These are phyloP conservation scores for Gossypium rotundifolium DNA, from an alignment of 345 rosid genomes.

Conservation along the genomic window DNA sequence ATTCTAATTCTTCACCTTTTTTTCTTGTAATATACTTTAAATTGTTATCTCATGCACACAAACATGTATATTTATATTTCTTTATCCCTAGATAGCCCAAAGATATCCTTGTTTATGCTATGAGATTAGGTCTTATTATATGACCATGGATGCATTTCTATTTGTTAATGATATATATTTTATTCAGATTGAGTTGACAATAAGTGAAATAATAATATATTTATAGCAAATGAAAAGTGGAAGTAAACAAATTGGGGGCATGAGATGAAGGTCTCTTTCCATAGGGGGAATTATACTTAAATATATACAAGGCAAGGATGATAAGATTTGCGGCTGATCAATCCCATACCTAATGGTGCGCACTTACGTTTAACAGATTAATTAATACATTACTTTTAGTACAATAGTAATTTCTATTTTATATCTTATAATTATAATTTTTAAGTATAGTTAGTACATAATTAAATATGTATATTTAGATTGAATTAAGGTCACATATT, in stretches of 20 bases:
- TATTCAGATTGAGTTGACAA: conserved; percentile 1
- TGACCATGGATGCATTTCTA: neutral
- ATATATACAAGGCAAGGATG: neutral
- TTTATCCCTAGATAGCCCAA: neutral
- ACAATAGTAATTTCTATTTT: neutral
- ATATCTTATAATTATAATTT: too few relatives aligned
- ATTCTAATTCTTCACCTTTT: neutral
- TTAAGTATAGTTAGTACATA: too few relatives aligned
- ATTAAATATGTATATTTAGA: too few relatives aligned
- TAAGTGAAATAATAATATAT: neutral
- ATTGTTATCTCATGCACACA: neutral
- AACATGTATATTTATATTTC: neutral
- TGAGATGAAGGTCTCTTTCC: conserved; percentile 1
- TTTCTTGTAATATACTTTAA: neutral
- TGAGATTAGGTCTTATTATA: neutral
- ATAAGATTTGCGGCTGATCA: neutral
- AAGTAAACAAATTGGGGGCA: neutral
- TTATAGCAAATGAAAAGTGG: neutral
- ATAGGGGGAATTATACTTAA: neutral
- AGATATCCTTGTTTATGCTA: neutral
- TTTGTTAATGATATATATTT: neutral
- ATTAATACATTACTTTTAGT: neutral
- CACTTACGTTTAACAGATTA: neutral
- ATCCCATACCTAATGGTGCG: neutral
- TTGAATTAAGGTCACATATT: too few relatives aligned